These are phyloP conservation scores for Carex parvula DNA, from an alignment of 176 grass and related monocot species.

Conservation along the genomic window DNA sequence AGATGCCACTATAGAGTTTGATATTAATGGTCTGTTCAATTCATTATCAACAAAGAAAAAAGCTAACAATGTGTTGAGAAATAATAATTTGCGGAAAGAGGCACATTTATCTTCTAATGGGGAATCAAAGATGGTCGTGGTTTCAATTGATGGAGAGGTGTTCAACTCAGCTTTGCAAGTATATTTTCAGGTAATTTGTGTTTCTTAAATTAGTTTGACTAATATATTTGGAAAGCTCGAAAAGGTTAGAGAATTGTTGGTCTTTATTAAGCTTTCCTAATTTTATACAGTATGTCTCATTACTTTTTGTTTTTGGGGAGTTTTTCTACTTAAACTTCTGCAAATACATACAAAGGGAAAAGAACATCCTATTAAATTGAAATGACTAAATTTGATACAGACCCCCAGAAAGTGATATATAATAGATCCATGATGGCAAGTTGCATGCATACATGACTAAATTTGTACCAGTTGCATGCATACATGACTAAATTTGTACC, in stretches of 20 bases:
- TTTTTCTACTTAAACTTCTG: not conserved
- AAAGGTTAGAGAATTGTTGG: not conserved
- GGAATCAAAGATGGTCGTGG: constrained; percentile 67
- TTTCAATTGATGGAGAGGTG: constrained; percentile 76
- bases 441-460: too few species aligned
- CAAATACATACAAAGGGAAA: not conserved
- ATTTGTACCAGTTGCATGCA: too few species aligned
- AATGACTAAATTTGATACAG: not conserved
- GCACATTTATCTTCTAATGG: constrained; percentile 58
- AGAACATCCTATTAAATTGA: not conserved
- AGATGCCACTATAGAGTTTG: constrained; percentile 76
- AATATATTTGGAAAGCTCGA: not conserved
- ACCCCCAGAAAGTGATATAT: not conserved
- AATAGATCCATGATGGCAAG: too few species aligned
- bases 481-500: too few species aligned
- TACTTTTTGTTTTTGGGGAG: not conserved
- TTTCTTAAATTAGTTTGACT: not conserved
- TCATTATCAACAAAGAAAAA: constrained; percentile 29
- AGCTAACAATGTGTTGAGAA: constrained; percentile 7
- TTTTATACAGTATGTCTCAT: not conserved
- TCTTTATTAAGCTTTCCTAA: not conserved
- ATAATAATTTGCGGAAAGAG: constrained; percentile 37
- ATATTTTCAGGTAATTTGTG: constrained; percentile 71
- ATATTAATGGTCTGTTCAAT: constrained; percentile 73
- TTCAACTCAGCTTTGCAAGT: constrained; percentile 66